A percentile compares a stretch with the other conserved stretches of the same genome.
Conservation (phyloP, 1,284 basidiomycete species). For the Irpex rosettiformis region DNA sequence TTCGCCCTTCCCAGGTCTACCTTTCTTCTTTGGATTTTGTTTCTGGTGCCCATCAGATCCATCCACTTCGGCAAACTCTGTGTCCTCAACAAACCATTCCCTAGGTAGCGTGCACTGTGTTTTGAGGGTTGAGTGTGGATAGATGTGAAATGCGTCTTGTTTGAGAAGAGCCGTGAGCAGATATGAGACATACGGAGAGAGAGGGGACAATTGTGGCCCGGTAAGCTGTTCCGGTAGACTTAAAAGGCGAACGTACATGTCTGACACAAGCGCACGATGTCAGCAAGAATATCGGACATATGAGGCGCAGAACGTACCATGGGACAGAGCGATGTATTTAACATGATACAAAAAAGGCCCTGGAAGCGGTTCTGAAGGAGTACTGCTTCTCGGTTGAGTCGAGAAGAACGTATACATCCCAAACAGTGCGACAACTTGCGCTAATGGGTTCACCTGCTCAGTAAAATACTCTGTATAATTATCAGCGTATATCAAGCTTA, state of each 20-base stretch:
- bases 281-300: constrained; percentile 4
- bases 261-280: constrained; percentile 32
- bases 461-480: constrained; percentile 46
- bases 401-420: constrained; percentile 63
- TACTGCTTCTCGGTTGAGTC: constrained; percentile 49
- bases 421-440: constrained; percentile 57
- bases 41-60: constrained; percentile 5
- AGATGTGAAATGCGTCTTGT: constrained; percentile 50
- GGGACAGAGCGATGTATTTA: constrained; percentile 50
- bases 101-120: constrained; percentile 65
- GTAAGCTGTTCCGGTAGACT: constrained; percentile 41
- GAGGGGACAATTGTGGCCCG: constrained; percentile 35
- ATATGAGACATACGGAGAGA: constrained; percentile 46
- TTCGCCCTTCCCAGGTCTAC: constrained; percentile 63
- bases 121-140: constrained; percentile 48
- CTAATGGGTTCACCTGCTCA: constrained; percentile 45
- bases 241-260: constrained; percentile 47
- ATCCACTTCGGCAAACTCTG: constrained; percentile 20
- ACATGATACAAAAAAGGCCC: constrained; percentile 43
- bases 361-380: constrained; percentile 30
- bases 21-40: constrained; percentile 49
- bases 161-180: constrained; percentile 45
- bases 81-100: constrained; percentile 51
- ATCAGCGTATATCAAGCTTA: background rate
- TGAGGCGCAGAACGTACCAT: constrained; percentile 39